Conservation (phyloP, 495 filamentous ascomycete species). For the Aeminium ludgeri region DNA sequence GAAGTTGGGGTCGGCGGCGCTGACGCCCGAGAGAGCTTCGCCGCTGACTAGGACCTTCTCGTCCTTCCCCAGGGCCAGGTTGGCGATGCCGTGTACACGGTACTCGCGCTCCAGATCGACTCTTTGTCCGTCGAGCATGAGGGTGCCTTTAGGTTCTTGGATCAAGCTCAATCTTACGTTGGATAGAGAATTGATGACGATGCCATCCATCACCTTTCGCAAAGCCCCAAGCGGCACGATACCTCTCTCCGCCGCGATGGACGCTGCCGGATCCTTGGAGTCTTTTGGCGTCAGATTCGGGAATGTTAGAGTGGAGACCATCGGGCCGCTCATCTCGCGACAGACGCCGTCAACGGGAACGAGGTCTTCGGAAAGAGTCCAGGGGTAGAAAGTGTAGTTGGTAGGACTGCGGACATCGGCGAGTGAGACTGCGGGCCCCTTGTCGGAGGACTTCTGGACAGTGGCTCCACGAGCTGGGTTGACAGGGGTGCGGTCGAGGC, state of each 20-base stretch:
- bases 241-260: background rate
- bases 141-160: conserved; percentile 34
- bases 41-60: conserved; percentile 75
- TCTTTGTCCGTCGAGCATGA: conserved; percentile 16
- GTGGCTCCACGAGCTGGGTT: conserved; percentile 35
- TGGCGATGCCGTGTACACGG: conserved; percentile 56
- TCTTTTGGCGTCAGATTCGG: conserved; percentile 32
- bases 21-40: conserved; percentile 53
- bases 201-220: conserved; percentile 39
- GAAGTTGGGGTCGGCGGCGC: conserved; percentile 63
- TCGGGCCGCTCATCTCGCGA: conserved; percentile 39
- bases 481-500: conserved; percentile 59
- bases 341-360: conserved; percentile 61
- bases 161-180: conserved; percentile 67
- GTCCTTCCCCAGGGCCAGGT: conserved; percentile 67
- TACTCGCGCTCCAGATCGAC: conserved; percentile 30
- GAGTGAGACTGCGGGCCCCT: conserved; percentile 38
- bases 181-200: conserved; percentile 60
- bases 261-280: background rate
- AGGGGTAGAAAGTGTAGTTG: conserved; percentile 80
- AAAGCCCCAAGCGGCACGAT: conserved; percentile 10
- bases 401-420: conserved; percentile 44
- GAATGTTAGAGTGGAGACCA: conserved; percentile 68
- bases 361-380: conserved; percentile 64
- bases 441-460: conserved; percentile 28